Evolutionary conservation across 2,329 filamentous ascomycete genomes (phyloP).

Genomic region (Neoascochyta sp.): DNA sequence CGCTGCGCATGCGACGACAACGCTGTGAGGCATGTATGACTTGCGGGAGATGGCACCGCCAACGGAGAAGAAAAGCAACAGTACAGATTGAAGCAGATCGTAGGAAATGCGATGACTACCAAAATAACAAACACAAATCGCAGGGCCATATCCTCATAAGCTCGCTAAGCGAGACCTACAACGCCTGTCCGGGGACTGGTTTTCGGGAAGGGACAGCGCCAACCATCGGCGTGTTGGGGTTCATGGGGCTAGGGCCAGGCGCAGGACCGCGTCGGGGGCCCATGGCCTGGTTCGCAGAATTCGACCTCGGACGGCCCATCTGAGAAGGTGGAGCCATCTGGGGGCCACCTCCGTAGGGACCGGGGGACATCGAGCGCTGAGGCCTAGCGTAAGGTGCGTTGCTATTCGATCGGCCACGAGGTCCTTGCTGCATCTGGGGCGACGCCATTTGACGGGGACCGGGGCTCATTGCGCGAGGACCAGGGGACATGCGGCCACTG

Average conservation of each 20-base stretch:
- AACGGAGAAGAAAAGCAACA: conserved; percentile 10
- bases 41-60: too few species aligned
- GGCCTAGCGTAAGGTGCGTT: conserved; percentile 37
- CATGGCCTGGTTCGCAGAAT: conserved; percentile 34
- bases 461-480: conserved; percentile 30
- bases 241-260: conserved; percentile 39
- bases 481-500: conserved; percentile 28
- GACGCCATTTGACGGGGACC: conserved; percentile 32
- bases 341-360: conserved; percentile 37
- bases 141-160: conserved; percentile 23
- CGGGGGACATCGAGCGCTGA: conserved; percentile 39
- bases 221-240: conserved; percentile 18
- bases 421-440: conserved; percentile 16
- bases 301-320: conserved; percentile 36
- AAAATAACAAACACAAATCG: conserved; percentile 12
- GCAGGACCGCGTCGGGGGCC: conserved; percentile 28
- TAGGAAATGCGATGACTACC: conserved; percentile 5
- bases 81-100: conserved; percentile 8
- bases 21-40: too few species aligned
- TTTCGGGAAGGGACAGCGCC: conserved; percentile 41
- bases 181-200: conserved; percentile 47
- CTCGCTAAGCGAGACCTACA: conserved; percentile 22
- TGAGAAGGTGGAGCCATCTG: conserved; percentile 30
- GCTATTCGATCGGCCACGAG: conserved; percentile 36
- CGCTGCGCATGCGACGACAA: too few species aligned